These are phyloP conservation scores for Penicillium cataractarum DNA, from an alignment of 495 filamentous ascomycete genomes.

Conservation along the genomic window DNA sequence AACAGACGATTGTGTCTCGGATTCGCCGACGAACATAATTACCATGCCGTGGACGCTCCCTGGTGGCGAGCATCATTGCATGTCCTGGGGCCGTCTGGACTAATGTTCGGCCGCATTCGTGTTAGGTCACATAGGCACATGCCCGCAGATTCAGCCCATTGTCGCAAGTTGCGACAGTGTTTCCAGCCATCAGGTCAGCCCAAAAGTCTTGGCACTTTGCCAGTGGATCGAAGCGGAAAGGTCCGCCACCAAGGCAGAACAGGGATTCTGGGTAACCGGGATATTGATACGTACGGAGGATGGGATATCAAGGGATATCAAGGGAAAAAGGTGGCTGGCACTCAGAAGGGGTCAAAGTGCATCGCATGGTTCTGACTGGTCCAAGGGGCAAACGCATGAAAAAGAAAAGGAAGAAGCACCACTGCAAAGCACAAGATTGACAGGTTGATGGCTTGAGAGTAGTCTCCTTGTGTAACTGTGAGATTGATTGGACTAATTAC, in stretches of 20 bases:
- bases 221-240: neutral
- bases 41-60: neutral
- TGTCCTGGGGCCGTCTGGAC: too few relatives aligned
- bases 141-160: neutral
- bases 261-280: too few relatives aligned
- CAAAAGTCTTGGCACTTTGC: neutral
- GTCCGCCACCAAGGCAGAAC: neutral
- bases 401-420: neutral
- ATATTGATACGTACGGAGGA: neutral
- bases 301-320: neutral
- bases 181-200: neutral
- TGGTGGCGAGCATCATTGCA: constrained; percentile 10
- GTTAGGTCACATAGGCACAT: neutral
- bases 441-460: neutral
- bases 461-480: too few relatives aligned
- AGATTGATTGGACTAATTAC: neutral
- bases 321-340: neutral
- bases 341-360: neutral
- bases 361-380: neutral
- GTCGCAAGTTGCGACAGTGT: neutral
- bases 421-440: neutral
- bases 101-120: neutral
- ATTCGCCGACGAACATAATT: neutral
- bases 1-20: neutral
- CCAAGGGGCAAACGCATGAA: neutral